Evolutionary conservation across 192 early-diverging fungal genomes (phyloP).

Genomic region (Mortierella alpina): DNA sequence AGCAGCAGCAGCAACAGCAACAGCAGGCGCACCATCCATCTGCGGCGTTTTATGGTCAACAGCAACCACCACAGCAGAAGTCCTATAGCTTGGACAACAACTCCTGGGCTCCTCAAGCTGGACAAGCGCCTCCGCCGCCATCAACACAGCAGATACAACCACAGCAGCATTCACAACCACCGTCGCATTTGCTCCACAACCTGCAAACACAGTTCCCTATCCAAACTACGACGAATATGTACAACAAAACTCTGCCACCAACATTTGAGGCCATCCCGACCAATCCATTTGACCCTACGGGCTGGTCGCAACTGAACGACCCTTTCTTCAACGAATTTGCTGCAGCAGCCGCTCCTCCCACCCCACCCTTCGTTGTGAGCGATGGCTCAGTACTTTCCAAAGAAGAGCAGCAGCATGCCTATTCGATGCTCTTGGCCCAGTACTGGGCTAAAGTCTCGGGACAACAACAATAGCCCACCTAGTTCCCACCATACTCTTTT

Average conservation of each 20-base stretch:
- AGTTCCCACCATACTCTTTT: background rate
- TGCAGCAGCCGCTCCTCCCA: background rate
- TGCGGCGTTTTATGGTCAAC: conserved; percentile 1
- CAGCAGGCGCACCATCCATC: background rate
- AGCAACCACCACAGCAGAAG: conserved; percentile 12
- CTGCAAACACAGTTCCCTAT: background rate
- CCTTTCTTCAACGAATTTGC: too few relatives aligned
- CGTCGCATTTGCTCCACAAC: background rate
- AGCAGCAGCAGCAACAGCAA: conserved; percentile 14
- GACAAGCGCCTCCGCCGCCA: background rate
- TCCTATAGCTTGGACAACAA: background rate
- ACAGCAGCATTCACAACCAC: background rate
- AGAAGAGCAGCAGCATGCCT: conserved; percentile 15
- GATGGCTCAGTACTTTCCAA: background rate
- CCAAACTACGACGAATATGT: conserved; percentile 16
- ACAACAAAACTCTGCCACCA: background rate
- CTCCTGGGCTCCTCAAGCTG: background rate
- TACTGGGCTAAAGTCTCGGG: background rate
- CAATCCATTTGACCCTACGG: too few relatives aligned
- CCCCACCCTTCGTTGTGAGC: too few relatives aligned
- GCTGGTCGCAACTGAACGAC: too few relatives aligned
- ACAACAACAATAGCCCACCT: background rate
- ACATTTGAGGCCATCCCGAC: background rate
- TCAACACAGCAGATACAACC: conserved; percentile 7
- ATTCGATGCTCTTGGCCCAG: conserved; percentile 5